Percentiles rank a stretch among this genome's conserved stretches.
Evolutionary conservation across 305 asterid species (phyloP).

Genomic region (Fraxinus albicans): DNA sequence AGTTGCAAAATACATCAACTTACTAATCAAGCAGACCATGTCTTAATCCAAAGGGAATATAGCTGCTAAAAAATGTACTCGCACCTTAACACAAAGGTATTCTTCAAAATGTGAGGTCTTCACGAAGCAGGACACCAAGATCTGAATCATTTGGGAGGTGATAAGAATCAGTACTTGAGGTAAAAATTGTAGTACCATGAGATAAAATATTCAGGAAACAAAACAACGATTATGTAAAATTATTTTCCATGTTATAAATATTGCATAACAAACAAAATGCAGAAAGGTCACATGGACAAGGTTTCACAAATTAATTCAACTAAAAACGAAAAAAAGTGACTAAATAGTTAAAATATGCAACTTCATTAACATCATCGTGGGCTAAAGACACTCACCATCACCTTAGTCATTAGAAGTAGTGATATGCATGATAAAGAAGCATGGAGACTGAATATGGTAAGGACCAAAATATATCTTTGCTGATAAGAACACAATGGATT

Average conservation of each 20-base stretch:
- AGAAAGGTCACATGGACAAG: not conserved
- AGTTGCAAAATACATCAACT: slow-evolving; percentile 11
- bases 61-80: slow-evolving; percentile 22
- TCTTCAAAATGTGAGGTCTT: slow-evolving; percentile 95
- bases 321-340: not conserved
- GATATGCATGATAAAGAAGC: not conserved
- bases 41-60: slow-evolving; percentile 8
- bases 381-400: slow-evolving; percentile 1
- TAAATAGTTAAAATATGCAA: not conserved
- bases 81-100: slow-evolving; percentile 91
- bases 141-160: slow-evolving; percentile 48
- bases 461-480: not conserved
- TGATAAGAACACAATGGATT: not conserved
- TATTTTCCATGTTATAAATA: slow-evolving; percentile 5
- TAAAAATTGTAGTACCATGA: slow-evolving; percentile 4
- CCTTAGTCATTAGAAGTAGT: not conserved
- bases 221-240: not conserved
- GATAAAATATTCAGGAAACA: slow-evolving; percentile 17
- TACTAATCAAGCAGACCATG: slow-evolving; percentile 1
- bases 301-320: slow-evolving; percentile 9
- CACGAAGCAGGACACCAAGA: slow-evolving; percentile 91
- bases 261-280: slow-evolving; percentile 12
- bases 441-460: not conserved
- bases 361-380: not conserved
- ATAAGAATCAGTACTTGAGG: slow-evolving; percentile 24